Evolutionary conservation across 2,329 filamentous ascomycete genomes (phyloP), one percentile per base, ranked within the genome.

Genomic region (Cadophora malorum): DNA sequence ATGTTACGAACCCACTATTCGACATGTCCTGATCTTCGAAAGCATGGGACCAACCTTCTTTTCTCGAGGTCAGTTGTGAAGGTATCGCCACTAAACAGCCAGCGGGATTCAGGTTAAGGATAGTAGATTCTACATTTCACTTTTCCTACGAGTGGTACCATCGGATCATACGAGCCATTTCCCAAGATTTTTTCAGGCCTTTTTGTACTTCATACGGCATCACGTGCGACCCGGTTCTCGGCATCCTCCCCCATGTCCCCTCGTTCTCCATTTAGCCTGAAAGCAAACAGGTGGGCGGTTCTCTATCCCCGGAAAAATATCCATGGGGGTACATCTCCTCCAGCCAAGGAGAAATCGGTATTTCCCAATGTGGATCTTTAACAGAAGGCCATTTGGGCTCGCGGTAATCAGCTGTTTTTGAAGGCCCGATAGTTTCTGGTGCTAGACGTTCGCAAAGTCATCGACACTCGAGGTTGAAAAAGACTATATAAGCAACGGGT

Each of bases 271-370:
- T 55, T 55, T 55, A 55, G 50, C 23, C 50, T 55, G 28, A 21
- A 31, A 31, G 21, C 50, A 55, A 28, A 28, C 1, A 9, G 12
- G 28, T 55, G 50, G 50, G 25, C 50, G 12, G 50, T 55, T 55
- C 50, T 31, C 14, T 55, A 8, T 33, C 50, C 50, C 50, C 50
- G 50, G 50, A 55, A 16, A 28, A 55, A 31, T 5, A 31, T 55
- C 28, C 28, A 31, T 33, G 50, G 50, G 50, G 50, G 50, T 23
- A 33, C 9, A 23, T n/a, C 23, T 63, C 52, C 45, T 52, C 41
- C 45, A 28, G 19, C 60, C 60, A 63, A 50, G 60, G 60, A 63
- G 23, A 63, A 63, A 50, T 63, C 60, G 28, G 16, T 31, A 33
- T 63, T 35, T n/a, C 23, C 23, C 6, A 21, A 28, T 3, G 50